Base-by-base conservation (phyloP, 768 basidiomycete species). In the Lactarius sp. region DNA sequence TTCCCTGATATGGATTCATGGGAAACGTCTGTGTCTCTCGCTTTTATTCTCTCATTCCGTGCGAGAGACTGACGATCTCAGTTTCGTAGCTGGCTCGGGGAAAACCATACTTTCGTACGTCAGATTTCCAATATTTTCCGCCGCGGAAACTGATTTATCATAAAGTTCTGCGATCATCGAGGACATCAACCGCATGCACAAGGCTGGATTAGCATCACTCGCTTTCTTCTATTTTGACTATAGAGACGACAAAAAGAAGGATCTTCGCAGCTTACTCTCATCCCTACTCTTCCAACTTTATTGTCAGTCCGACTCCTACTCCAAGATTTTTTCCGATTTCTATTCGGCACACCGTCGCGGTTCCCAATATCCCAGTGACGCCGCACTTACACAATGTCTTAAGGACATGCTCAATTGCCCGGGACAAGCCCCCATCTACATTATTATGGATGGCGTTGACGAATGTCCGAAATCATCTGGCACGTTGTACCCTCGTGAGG, bases 401-500 rank as follows among this genome's bases (percentile, higher is more conserved):
- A 49, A 37, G 34, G 34, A 47, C 14, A 49, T 49, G 20, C 34
- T 58, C 12, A 27, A 4, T 12, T 8, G 16, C 27, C 34, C 56
- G 13, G 56, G 36, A 27, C 34, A 49, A 22, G 14, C 10, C 0
- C 56, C 56, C 5, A 3, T 37, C 8, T 57, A 49, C 4, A 36
- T 57, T 14, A 57, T 57, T 9, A 22, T 57, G 2, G 56, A 57
- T 37, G 56, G 33, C 3, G 4, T 58, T 13, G 46, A 58, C 7
- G 56, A 58, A 58, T 58, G 46, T 36, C 56, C 56, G 9, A 58
- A 49, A 18, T 47, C n/a, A 13, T 27, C 14, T 18, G 46, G n/a
- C 20, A 22, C 27, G 56, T 20, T 46, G 1, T 36, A 46, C 14
- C 47, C 56, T 8, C 56, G 56, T 49, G 46, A 37, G 6, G 33